These are phyloP conservation scores for Fusarium decemcellulare DNA, from an alignment of 2,329 filamentous ascomycete species.

Conservation along the genomic window DNA sequence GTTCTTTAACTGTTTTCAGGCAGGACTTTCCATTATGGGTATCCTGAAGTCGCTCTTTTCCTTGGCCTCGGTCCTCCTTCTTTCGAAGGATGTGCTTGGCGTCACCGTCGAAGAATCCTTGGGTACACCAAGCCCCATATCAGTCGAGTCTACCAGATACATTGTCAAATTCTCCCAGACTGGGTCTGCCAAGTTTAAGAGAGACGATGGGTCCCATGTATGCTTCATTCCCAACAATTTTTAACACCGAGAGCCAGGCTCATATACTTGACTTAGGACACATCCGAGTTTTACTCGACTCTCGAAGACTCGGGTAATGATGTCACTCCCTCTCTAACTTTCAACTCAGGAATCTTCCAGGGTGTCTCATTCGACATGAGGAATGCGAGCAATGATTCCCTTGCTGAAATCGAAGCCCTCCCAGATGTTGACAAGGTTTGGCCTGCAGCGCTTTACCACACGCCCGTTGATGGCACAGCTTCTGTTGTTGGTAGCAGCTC, in stretches of 20 bases:
- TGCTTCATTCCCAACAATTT: not conserved
- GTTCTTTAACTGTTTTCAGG: too few species aligned
- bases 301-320: slow-evolving; percentile 7
- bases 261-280: not conserved
- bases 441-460: slow-evolving; percentile 4
- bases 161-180: not conserved
- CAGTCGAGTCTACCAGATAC: not conserved
- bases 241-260: not conserved
- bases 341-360: slow-evolving; percentile 17
- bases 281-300: slow-evolving; percentile 6
- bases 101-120: not conserved
- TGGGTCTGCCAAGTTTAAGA: not conserved
- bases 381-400: slow-evolving; percentile 10
- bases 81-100: not conserved
- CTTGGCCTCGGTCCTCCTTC: not conserved
- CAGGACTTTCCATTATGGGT: too few species aligned
- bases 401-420: slow-evolving; percentile 14
- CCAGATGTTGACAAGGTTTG: slow-evolving; percentile 19
- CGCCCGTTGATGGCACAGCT: not conserved
- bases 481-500: not conserved
- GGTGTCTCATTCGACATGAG: slow-evolving; percentile 16
- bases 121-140: not conserved
- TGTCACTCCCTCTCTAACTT: slow-evolving; percentile 5
- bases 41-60: not conserved
- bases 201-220: not conserved